Percentiles rank a stretch among this genome's conserved stretches.
Evolutionary conservation across 2,329 filamentous ascomycete genomes (phyloP).

Genomic region (Paecilomyces sp.): DNA sequence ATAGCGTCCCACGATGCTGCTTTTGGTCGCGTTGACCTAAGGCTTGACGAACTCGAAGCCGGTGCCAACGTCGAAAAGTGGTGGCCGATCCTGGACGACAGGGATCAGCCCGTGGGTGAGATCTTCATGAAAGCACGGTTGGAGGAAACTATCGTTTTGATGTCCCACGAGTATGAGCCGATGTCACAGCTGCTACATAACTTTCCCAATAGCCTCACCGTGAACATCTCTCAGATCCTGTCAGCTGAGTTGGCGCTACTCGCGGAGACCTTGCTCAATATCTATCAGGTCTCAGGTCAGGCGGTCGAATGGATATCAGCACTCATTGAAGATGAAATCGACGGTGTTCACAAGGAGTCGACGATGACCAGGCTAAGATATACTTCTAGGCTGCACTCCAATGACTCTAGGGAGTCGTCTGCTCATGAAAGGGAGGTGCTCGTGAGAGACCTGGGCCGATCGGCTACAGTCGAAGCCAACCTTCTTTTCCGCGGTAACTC

Average conservation of each 20-base stretch:
- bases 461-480: slow-evolving; percentile 73
- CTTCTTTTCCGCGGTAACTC: slow-evolving; percentile 93
- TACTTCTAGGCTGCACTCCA: slow-evolving; percentile 57
- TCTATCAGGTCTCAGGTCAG: slow-evolving; percentile 85
- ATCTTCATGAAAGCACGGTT: slow-evolving; percentile 77
- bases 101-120: slow-evolving; percentile 69
- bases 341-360: slow-evolving; percentile 78
- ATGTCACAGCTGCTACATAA: slow-evolving; percentile 77
- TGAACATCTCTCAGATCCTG: slow-evolving; percentile 73
- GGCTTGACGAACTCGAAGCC: slow-evolving; percentile 68
- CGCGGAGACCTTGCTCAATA: slow-evolving; percentile 81
- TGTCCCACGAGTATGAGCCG: slow-evolving; percentile 75
- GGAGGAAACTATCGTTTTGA: slow-evolving; percentile 83
- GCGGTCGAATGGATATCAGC: slow-evolving; percentile 87
- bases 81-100: slow-evolving; percentile 74
- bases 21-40: slow-evolving; percentile 64
- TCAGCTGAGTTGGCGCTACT: slow-evolving; percentile 71
- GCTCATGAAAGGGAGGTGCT: slow-evolving; percentile 53
- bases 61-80: slow-evolving; percentile 79
- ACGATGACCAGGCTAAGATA: slow-evolving; percentile 57
- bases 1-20: slow-evolving; percentile 40
- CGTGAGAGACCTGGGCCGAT: slow-evolving; percentile 57
- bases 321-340: slow-evolving; percentile 93
- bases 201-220: slow-evolving; percentile 75
- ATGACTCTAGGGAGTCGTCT: slow-evolving; percentile 50